Evolutionary conservation across 352 stramenopile species (phyloP), one percentile per base, ranked within the genome.

Genomic region (Phytopythium chamaehyphon): DNA sequence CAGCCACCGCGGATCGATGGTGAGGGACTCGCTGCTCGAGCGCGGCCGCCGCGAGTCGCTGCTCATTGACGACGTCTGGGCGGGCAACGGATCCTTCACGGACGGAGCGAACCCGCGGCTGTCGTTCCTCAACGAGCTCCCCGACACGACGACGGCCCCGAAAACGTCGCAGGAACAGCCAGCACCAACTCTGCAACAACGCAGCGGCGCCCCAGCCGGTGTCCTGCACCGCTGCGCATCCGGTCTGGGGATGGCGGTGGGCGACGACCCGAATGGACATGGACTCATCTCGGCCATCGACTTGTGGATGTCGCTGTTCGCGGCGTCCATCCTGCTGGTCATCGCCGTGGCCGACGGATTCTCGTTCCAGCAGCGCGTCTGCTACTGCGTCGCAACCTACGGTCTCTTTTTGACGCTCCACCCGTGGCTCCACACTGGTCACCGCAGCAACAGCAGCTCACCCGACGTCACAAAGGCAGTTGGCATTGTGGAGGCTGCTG

Each of bases 251-350:
- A 44, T 73, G 22, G 54, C 62, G 22, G 45, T 55, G 22, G 57
- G 21, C 23, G 50, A 62, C 14, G 45, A 51, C 16, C 31, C 52
- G 26, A 54, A 49, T 15, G 47, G 57, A 21, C 56, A 24, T 9
- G 64, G 51, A 22, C 59, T 73, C 22, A 70, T 71, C 40, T 55
- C 62, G 37, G 66, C 70, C 26, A 66, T 84, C n/a, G 62, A 73
- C 19, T 44, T 85, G 22, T 87, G 73, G 76, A 62, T 83, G 31
- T 87, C 76, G 22, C 58, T 85, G 33, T 78, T 83, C 46, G 57
- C 64, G 1, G 76, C 68, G 7, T 62, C 71, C 6, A 68, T 83
- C 47, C 50, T 87, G 33, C 50, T 85, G 2, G 63, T 70, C 18
- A 69, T 77, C 21, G 62, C 61, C 44, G 49, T 87, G 12, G 55